Conservation (phyloP, 1,284 basidiomycete genomes). For the Tylopilus microsporus region DNA sequence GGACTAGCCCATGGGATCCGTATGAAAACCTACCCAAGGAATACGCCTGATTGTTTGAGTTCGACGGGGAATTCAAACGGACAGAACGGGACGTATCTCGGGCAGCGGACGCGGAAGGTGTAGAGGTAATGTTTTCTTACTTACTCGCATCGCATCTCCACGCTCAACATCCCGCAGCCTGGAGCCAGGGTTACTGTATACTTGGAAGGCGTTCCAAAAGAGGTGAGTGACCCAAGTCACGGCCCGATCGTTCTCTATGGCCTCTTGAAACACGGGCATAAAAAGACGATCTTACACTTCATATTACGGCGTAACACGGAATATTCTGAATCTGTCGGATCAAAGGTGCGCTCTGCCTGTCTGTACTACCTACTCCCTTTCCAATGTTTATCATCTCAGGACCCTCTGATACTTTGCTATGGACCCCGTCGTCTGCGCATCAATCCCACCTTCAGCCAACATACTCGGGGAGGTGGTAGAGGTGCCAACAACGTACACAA, state of each 20-base stretch:
- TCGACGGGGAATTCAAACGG: slow-evolving; percentile 89
- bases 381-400: slow-evolving; percentile 43
- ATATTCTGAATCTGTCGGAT: slow-evolving; percentile 81
- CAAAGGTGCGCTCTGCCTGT: slow-evolving; percentile 60
- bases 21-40: slow-evolving; percentile 94
- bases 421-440: slow-evolving; percentile 83
- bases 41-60: slow-evolving; percentile 94
- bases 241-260: slow-evolving; percentile 76
- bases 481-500: slow-evolving; percentile 97
- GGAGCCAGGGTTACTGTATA: slow-evolving; percentile 76
- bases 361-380: neutral
- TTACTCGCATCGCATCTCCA: neutral
- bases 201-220: slow-evolving; percentile 67
- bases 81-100: slow-evolving; percentile 76
- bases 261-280: slow-evolving; percentile 93
- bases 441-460: slow-evolving; percentile 90
- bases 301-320: slow-evolving; percentile 95
- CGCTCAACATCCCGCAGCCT: slow-evolving; percentile 42
- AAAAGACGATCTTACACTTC: slow-evolving; percentile 91
- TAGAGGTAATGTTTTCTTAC: slow-evolving; percentile 51
- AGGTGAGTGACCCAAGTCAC: slow-evolving; percentile 33
- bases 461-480: slow-evolving; percentile 83
- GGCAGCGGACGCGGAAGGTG: slow-evolving; percentile 53
- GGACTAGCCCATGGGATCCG: slow-evolving; percentile 96
- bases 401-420: slow-evolving; percentile 83